Base-by-base conservation (phyloP, 23 red algal species). In the Agarophyton chilense region DNA sequence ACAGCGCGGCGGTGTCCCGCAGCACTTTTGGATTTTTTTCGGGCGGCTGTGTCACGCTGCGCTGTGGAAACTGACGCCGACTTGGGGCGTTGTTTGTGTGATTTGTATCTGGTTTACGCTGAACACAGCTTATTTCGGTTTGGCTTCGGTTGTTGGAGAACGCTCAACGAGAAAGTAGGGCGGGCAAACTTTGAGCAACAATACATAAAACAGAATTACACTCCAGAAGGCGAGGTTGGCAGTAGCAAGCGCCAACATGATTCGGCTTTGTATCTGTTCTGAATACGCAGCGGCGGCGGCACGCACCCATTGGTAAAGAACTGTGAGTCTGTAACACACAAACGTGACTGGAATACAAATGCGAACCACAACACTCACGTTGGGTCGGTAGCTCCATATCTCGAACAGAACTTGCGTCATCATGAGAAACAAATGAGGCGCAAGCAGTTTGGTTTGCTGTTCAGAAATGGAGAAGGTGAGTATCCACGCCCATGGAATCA, bases 331-430 rank as follows among this genome's bases (percentile, higher is more conserved):
- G 43, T 89, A 89, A 7, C 71, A 41, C 3, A 77, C 70, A 67
- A 89, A 89, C 10, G 52, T 52, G 11, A 89, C 85, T 7, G 85
- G 85, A 34, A 89, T 89, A 10, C 29, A 22, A 21, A 89, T 66
- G 29, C 85, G 67, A 21, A 89, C 72, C 21, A 78, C 51, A 3
- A 67, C 55, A 40, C 50, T 78, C 8, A 89, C 85, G 25, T 11
- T 11, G 9, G 53, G 33, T 46, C 85, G 0, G 38, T 89, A 89
- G 22, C 71, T 79, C 85, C 85, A 89, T n/a, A 89, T 89, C 58
- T 89, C 85, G 28, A 89, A 89, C 85, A 89, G 53, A 32, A 89
- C 85, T 40, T 89, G 85, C n/a, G 85, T 52, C 85, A 89, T 89
- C 85, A 89, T 89, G 26, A 89, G 54, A 36, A 89, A 89, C 85